Percentiles rank a stretch among this genome's conserved stretches.
phyloP scores from a whole-genome alignment of 1,284 basidiomycete genomes.

The Cutaneotrichosporon arboriforme region DNA sequence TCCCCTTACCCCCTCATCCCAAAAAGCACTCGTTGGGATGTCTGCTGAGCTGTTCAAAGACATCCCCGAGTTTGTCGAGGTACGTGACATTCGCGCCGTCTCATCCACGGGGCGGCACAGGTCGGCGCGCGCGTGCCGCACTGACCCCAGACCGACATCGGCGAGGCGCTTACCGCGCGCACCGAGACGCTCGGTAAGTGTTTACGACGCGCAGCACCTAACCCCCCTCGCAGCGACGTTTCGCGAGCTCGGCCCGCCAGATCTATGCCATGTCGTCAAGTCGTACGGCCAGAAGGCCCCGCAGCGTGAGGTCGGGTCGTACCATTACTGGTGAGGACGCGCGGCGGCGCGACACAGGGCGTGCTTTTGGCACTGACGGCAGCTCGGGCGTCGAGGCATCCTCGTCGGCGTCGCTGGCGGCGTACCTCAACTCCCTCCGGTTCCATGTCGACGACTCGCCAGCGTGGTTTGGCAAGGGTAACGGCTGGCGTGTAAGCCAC shows the following conservation, averaged over 20 bases:
- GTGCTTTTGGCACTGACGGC: background rate
- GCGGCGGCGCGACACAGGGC: too few relatives aligned
- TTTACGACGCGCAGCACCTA: constrained; percentile 3
- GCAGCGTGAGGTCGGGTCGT: constrained; percentile 84
- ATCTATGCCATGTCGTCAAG: constrained; percentile 94
- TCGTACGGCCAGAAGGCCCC: constrained; percentile 69
- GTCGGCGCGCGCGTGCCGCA: background rate
- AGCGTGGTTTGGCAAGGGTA: constrained; percentile 85
- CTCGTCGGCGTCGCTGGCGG: constrained; percentile 92
- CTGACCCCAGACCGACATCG: constrained; percentile 68
- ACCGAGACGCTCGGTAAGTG: constrained; percentile 84
- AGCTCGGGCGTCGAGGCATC: constrained; percentile 95
- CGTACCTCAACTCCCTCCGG: constrained; percentile 95
- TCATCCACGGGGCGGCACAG: too few relatives aligned
- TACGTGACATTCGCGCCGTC: constrained; percentile 31
- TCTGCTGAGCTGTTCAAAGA: constrained; percentile 54
- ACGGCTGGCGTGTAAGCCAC: constrained; percentile 85
- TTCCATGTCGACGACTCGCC: constrained; percentile 88
- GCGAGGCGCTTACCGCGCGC: constrained; percentile 79
- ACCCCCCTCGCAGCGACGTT: constrained; percentile 68
- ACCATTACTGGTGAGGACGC: constrained; percentile 62
- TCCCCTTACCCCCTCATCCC: background rate
- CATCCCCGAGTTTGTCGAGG: constrained; percentile 67
- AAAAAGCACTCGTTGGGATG: constrained; percentile 31
- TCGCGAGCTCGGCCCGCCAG: constrained; percentile 93